Base-by-base conservation (phyloP, 2,329 filamentous ascomycete species). In the Fusarium nelsonii region DNA sequence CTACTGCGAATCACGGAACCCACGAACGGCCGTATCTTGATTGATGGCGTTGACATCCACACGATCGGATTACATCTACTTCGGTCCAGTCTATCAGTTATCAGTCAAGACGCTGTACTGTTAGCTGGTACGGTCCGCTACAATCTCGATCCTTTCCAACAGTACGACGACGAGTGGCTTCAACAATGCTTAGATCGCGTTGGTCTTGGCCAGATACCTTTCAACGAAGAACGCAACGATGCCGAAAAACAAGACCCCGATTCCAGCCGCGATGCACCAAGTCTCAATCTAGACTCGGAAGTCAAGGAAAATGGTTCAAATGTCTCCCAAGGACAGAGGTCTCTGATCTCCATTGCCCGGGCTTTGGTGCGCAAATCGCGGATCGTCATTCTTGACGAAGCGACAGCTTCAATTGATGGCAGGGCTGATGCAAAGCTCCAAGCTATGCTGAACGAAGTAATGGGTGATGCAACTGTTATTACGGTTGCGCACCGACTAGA, bases 401-500 rank as follows among this genome's bases (percentile, higher is more conserved):
- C 64, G 2, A 68, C 64, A 0, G 64, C 64, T 2, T 68, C 64
- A 5, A 68, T 68, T 0, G 64, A 68, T 16, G 58, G 64, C 7
- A 53, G 64, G 6, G 52, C 64, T 6, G 64, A 68, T 18, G 65
- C 33, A 2, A 63, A 68, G 43, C 48, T 68, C 2, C 64, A 68
- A 5, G 9, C 33, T 1, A 68, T 68, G 58, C 12, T 68, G 3
- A 68, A 45, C 12, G 64, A 68, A 14, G 64, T 68, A 0, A 37
- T 68, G n/a, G 58, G 64, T 0, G 48, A 65, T 6, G 69, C 69
- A 10, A 72, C 66, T 6, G 69, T 72, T 1, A 36, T 72, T 2
- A 70, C 69, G 8, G 69, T 72, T 8, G 69, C 69, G 4, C 69
- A 72, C 45, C 41, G 69, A 28, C 63, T 72, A 4, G 66, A 72